Conservation (phyloP, 139 green algal genomes). For the Picochlorum sp. region DNA sequence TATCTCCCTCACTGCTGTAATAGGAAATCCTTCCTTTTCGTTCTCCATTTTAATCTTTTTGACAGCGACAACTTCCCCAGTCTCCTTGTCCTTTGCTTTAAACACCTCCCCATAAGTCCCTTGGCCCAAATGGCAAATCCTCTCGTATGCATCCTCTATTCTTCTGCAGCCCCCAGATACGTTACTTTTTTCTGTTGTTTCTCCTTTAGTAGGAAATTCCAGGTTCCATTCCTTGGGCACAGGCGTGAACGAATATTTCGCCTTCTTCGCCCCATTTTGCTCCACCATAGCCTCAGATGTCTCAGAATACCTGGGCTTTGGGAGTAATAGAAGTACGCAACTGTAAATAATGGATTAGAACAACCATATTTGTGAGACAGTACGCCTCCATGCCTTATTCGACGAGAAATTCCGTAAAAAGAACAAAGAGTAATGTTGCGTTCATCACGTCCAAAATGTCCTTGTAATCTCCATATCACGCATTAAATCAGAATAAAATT, state of each 20-base stretch:
- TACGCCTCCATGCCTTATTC: no score
- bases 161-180: constrained; percentile 54
- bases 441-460: no score
- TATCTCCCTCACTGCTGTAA: constrained; percentile 98
- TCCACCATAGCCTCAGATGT: no score
- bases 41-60: constrained; percentile 99
- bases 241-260: background rate
- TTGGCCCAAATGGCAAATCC: constrained; percentile 64
- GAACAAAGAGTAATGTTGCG: no score
- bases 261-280: no score
- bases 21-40: constrained; percentile 98
- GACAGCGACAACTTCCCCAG: constrained; percentile 65
- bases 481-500: no score
- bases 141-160: constrained; percentile 55
- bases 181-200: constrained; percentile 14
- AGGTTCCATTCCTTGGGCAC: constrained; percentile 38
- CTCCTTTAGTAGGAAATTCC: constrained; percentile 36
- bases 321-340: no score
- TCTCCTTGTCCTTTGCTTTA: constrained; percentile 31
- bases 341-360: no score
- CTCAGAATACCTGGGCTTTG: no score
- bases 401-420: no score
- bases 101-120: constrained; percentile 77
- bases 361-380: no score
- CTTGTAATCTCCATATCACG: no score